phyloP scores from a whole-genome alignment of 495 filamentous ascomycete genomes.

The Bacidia gigantensis region DNA sequence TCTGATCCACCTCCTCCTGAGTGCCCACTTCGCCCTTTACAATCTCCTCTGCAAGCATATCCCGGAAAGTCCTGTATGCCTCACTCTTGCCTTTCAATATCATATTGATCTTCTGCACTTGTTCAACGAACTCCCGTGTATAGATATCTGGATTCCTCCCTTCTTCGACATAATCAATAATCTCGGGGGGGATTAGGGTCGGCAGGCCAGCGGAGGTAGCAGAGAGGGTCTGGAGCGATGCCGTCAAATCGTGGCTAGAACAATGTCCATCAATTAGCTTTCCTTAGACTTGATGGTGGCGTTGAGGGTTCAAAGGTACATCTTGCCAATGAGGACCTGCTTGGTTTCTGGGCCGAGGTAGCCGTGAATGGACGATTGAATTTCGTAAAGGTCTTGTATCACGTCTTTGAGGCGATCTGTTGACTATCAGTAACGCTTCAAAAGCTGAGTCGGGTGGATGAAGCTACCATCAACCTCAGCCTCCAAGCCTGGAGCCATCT shows the following conservation, averaged over 20 bases:
- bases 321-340: constrained; percentile 45
- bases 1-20: constrained; percentile 49
- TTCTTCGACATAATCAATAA: constrained; percentile 85
- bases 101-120: constrained; percentile 73
- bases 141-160: constrained; percentile 97
- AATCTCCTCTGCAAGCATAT: constrained; percentile 74
- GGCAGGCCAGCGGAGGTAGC: constrained; percentile 32
- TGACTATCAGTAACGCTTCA: neutral
- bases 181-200: constrained; percentile 59
- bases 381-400: constrained; percentile 77
- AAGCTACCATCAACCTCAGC: neutral
- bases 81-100: constrained; percentile 67
- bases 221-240: constrained; percentile 28
- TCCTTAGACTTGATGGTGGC: neutral
- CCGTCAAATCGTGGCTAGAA: constrained; percentile 31
- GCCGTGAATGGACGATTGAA: constrained; percentile 63
- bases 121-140: constrained; percentile 92
- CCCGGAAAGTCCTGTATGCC: constrained; percentile 67
- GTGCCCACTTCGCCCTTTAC: constrained; percentile 63
- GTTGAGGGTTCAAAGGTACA: no score
- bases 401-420: constrained; percentile 52
- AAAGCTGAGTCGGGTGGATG: neutral
- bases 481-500: neutral
- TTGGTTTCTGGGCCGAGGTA: constrained; percentile 47
- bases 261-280: no score